Percentiles rank a stretch among this genome's conserved stretches.
Conservation (phyloP, 805 yeast species). For the Ogataea corticis region DNA sequence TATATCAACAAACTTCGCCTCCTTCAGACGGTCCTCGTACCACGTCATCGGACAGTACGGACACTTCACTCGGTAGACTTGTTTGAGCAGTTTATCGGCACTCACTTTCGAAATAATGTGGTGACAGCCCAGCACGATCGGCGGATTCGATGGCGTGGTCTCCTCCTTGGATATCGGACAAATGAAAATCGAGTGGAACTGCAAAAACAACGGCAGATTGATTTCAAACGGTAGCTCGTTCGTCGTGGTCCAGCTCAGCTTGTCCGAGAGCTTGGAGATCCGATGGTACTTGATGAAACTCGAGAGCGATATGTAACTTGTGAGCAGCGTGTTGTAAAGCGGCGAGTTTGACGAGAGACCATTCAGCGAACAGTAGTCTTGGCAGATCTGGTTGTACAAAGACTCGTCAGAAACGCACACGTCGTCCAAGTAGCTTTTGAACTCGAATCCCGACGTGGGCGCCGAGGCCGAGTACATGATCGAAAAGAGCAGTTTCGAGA, state of each 20-base stretch:
- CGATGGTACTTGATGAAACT: slow-evolving; percentile 49
- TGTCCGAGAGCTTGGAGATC: slow-evolving; percentile 36
- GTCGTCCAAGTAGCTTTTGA: slow-evolving; percentile 11
- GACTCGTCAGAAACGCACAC: slow-evolving; percentile 14
- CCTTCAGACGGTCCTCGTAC: slow-evolving; percentile 14
- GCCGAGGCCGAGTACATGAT: slow-evolving; percentile 25
- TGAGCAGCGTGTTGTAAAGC: slow-evolving; percentile 46
- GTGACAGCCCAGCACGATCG: slow-evolving; percentile 37
- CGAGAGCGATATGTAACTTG: slow-evolving; percentile 57
- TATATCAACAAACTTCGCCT: slow-evolving; percentile 44
- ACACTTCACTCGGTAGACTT: slow-evolving; percentile 53
- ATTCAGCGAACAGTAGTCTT: slow-evolving; percentile 49
- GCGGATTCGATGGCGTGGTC: slow-evolving; percentile 59
- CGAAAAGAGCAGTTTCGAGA: slow-evolving; percentile 46
- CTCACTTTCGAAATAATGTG: slow-evolving; percentile 62
- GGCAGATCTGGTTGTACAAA: slow-evolving; percentile 35
- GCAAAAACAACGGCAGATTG: slow-evolving; percentile 50
- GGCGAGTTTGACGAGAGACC: slow-evolving; percentile 57
- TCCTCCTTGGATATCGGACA: slow-evolving; percentile 74
- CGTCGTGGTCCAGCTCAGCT: slow-evolving; percentile 54
- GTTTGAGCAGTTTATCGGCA: slow-evolving; percentile 43
- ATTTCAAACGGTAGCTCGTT: slow-evolving; percentile 66
- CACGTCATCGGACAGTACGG: slow-evolving; percentile 60
- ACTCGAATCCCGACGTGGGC: slow-evolving; percentile 4
- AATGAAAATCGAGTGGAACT: slow-evolving; percentile 65